Conservation (phyloP, 345 rosid genomes). For the Trapa incisa region DNA sequence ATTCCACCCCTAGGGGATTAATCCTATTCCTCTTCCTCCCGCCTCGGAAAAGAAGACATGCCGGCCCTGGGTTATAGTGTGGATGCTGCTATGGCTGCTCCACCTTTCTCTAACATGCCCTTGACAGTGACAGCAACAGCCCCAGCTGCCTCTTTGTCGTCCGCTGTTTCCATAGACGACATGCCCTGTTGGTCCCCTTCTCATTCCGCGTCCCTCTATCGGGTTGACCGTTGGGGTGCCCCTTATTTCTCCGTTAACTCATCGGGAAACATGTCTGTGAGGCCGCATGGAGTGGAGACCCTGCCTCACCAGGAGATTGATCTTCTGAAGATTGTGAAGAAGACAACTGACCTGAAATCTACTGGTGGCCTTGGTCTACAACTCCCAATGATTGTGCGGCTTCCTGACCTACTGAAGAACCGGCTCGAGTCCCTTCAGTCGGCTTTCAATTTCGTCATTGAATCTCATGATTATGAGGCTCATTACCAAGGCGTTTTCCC, state of each 20-base stretch:
- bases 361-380: slow-evolving; percentile 69
- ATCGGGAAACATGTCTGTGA: slow-evolving; percentile 60
- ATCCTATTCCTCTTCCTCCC: slow-evolving; percentile 11
- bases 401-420: slow-evolving; percentile 79
- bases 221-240: slow-evolving; percentile 75
- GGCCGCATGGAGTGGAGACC: slow-evolving; percentile 50
- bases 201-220: slow-evolving; percentile 56
- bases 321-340: slow-evolving; percentile 64
- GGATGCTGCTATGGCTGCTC: slow-evolving; percentile 58
- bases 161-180: slow-evolving; percentile 11
- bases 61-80: slow-evolving; percentile 70
- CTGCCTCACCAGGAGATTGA: slow-evolving; percentile 80
- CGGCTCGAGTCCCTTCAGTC: slow-evolving; percentile 71
- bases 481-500: slow-evolving; percentile 91
- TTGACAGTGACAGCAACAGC: slow-evolving; percentile 27
- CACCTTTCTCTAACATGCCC: slow-evolving; percentile 48
- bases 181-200: slow-evolving; percentile 52
- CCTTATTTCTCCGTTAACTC: slow-evolving; percentile 71
- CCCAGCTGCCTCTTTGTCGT: slow-evolving; percentile 16
- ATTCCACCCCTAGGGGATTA: slow-evolving; percentile 9
- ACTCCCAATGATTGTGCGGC: slow-evolving; percentile 61
- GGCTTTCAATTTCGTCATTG: slow-evolving; percentile 59
- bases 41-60: slow-evolving; percentile 41
- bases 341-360: slow-evolving; percentile 62
- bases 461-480: slow-evolving; percentile 40